Base-by-base conservation (phyloP, 352 stramenopile species). In the Phytophthora citrophthora region DNA sequence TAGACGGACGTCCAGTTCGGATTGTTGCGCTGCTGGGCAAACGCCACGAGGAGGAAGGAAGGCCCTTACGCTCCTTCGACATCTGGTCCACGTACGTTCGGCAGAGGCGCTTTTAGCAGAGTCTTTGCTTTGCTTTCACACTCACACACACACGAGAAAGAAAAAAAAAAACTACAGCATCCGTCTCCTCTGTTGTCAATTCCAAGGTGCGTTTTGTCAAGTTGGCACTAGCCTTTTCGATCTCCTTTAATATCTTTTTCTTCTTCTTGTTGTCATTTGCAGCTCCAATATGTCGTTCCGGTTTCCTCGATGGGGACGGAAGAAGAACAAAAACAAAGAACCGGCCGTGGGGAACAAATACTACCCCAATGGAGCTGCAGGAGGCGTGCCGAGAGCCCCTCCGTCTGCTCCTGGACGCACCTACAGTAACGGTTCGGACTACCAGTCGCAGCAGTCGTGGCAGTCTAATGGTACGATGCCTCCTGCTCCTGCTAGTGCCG, bases 261-360 rank as follows among this genome's bases (percentile, higher is more conserved):
- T 20, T 20, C 20, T 20, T 20, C 20, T 20, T 29, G 1, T 29
- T 29, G 26, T 29, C 26, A 29, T 29, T 20, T 29, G 3, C 26
- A 29, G 43, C 29, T 34, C 29, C 29, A 34, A 26, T 53, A 91
- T 93, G 81, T 83, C 76, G 55, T 91, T 93, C 56, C 74, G 72
- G 18, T 93, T 93, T 57, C 80, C 77, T 57, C 74, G 79, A 54
- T 93, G 81, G 71, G 77, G 79, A 23, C 83, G 85, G 52, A 91
- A 90, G 60, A 93, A 93, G 77, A 88, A 68, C 46, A 86, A 80
- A 52, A 66, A 56, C 59, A 86, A 86, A 61, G 69, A 77, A 20
- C 46, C 65, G 1, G 24, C 60, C 6, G 48, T 34, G 6, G 56
- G 44, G 1, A 76, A 79, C 79, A 89, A 89, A 47, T 82, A 80